Conservation (phyloP, 345 rosid species). For the Fremontodendron californicum region DNA sequence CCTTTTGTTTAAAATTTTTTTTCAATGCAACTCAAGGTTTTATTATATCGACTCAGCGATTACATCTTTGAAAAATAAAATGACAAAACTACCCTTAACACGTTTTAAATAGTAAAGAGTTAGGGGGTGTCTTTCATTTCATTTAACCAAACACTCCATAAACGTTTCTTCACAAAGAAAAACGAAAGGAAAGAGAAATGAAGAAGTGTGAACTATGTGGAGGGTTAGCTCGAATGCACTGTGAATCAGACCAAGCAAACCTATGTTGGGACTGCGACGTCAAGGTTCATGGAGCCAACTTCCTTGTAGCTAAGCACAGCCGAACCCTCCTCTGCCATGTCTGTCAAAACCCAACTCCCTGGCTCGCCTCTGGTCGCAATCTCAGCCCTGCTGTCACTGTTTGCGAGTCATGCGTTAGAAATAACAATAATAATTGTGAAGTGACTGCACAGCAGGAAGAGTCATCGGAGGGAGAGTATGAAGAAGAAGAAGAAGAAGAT, state of each 20-base stretch:
- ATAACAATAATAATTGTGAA: too few relatives aligned
- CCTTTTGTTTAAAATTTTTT: too few relatives aligned
- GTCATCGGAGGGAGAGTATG: conserved; percentile 2
- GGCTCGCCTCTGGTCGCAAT: conserved; percentile 70
- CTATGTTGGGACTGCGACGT: conserved; percentile 79
- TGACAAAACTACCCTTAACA: neutral
- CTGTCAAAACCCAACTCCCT: conserved; percentile 69
- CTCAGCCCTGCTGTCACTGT: conserved; percentile 52
- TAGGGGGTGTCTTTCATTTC: neutral
- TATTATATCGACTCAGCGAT: too few relatives aligned
- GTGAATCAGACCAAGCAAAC: conserved; percentile 84
- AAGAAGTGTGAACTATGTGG: conserved; percentile 70
- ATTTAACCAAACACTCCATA: neutral
- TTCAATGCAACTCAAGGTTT: too few relatives aligned
- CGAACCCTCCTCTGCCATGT: conserved; percentile 68
- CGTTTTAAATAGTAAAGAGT: neutral
- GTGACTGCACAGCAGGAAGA: neutral
- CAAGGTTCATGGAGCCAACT: conserved; percentile 80
- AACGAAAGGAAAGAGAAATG: neutral
- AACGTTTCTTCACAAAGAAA: neutral
- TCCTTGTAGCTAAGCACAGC: conserved; percentile 79
- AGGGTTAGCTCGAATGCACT: conserved; percentile 52
- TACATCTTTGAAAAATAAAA: neutral
- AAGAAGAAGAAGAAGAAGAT: conserved; percentile 21
- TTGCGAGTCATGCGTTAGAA: conserved; percentile 47